Percentiles rank a stretch among this genome's conserved stretches.
Evolutionary conservation across 1,284 basidiomycete species (phyloP).

Genomic region (Mycosarcoma maydis): DNA sequence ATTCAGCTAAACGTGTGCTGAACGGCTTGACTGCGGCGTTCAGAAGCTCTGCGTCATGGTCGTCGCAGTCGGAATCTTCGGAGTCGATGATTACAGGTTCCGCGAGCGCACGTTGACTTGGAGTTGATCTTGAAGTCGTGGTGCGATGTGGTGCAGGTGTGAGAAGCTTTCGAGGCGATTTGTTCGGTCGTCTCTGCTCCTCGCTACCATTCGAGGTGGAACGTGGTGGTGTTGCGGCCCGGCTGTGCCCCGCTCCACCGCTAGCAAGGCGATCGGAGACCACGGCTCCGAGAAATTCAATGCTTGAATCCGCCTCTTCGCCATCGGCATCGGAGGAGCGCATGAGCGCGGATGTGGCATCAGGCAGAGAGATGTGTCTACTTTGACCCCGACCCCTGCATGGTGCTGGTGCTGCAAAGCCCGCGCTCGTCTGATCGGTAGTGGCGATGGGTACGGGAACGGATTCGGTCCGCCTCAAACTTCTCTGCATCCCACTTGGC

Average conservation of each 20-base stretch:
- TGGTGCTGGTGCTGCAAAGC: neutral
- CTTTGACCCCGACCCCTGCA: neutral
- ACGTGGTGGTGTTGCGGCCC: neutral
- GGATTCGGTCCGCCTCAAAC: constrained; percentile 18
- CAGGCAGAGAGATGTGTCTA: constrained; percentile 2
- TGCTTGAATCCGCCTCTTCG: constrained; percentile 16
- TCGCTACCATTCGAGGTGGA: neutral
- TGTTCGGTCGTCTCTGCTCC: neutral
- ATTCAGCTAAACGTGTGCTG: neutral
- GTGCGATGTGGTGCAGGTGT: no score
- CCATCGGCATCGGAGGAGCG: neutral
- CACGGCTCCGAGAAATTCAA: constrained; percentile 30
- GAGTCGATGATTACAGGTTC: neutral
- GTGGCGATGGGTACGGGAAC: constrained; percentile 1
- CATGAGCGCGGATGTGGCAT: neutral
- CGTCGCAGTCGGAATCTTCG: neutral
- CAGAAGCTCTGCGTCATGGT: neutral
- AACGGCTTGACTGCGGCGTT: neutral
- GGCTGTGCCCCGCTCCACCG: neutral
- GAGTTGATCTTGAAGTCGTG: no score
- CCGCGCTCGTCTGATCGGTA: neutral
- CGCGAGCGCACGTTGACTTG: constrained; percentile 6
- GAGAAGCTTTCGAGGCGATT: constrained; percentile 11
- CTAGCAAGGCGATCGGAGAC: neutral
- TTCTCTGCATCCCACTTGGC: constrained; percentile 12